Conservation (phyloP, 805 yeast species). For the Ascoidea tarda region DNA sequence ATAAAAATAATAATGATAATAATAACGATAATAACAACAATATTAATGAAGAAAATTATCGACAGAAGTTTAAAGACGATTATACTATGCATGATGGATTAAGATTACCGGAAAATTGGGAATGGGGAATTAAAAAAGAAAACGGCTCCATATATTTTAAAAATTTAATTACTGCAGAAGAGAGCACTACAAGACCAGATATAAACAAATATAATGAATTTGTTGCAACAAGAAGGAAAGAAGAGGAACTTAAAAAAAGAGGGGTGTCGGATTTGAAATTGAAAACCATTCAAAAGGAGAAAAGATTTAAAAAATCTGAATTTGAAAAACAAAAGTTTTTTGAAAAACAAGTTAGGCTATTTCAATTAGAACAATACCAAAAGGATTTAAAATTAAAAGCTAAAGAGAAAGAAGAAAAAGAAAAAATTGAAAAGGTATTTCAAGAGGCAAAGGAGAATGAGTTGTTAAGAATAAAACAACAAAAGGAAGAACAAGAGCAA, state of each 20-base stretch:
- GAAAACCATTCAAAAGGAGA: not conserved
- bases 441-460: constrained; percentile 13
- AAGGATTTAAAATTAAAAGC: constrained; percentile 17
- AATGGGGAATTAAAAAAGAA: not conserved
- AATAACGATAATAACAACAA: not conserved
- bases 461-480: constrained; percentile 15
- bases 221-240: constrained; percentile 7
- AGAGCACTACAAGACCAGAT: not conserved
- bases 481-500: constrained; percentile 11
- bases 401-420: constrained; percentile 15
- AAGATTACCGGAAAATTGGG: not conserved
- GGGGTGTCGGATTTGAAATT: constrained; percentile 12
- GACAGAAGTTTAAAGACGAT: not conserved
- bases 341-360: constrained; percentile 14
- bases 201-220: no score
- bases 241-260: constrained; percentile 20
- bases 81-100: not conserved
- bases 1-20: not conserved
- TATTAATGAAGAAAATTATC: not conserved
- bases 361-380: constrained; percentile 17
- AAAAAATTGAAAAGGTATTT: constrained; percentile 11
- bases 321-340: constrained; percentile 7
- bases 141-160: no score
- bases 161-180: not conserved
- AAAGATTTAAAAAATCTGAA: not conserved